Evolutionary conservation across 2,329 filamentous ascomycete species (phyloP).

Genomic region (Calycina marina): DNA sequence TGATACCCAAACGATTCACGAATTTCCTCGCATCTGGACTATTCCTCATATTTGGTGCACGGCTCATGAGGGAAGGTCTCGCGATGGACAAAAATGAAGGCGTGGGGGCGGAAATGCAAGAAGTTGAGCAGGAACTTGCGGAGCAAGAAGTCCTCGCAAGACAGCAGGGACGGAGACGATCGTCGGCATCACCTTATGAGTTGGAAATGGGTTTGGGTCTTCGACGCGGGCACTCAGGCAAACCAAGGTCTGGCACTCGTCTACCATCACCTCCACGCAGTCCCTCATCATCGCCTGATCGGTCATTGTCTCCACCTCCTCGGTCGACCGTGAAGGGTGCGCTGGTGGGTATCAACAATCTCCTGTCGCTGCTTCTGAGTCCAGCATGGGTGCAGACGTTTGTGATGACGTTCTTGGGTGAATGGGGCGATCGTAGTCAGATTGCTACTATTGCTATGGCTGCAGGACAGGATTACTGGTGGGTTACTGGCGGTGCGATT

Average conservation of each 20-base stretch:
- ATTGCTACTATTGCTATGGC: constrained; percentile 99
- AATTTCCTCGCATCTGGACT: constrained; percentile 72
- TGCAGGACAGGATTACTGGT: constrained; percentile 96
- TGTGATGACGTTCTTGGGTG: constrained; percentile 95
- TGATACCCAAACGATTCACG: constrained; percentile 83
- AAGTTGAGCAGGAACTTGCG: constrained; percentile 85
- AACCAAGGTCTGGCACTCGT: constrained; percentile 58
- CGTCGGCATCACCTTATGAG: constrained; percentile 58
- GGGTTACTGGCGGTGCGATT: constrained; percentile 83
- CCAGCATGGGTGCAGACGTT: constrained; percentile 99
- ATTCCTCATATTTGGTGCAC: constrained; percentile 80
- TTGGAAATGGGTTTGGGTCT: constrained; percentile 68
- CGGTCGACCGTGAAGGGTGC: constrained; percentile 29
- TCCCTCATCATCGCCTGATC: constrained; percentile 59
- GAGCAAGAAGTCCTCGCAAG: constrained; percentile 75
- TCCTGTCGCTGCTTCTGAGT: constrained; percentile 75
- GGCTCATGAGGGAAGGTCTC: constrained; percentile 73
- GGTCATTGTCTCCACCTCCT: constrained; percentile 25
- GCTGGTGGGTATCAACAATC: constrained; percentile 62
- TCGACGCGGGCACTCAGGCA: constrained; percentile 43
- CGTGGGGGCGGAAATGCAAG: constrained; percentile 92
- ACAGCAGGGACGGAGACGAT: constrained; percentile 49
- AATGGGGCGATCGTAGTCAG: constrained; percentile 96
- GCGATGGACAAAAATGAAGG: constrained; percentile 82
- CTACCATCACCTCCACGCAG: constrained; percentile 71